Evolutionary conservation across 2,329 filamentous ascomycete genomes (phyloP), one percentile per base, ranked within the genome.

Genomic region (Capronia coronata): DNA sequence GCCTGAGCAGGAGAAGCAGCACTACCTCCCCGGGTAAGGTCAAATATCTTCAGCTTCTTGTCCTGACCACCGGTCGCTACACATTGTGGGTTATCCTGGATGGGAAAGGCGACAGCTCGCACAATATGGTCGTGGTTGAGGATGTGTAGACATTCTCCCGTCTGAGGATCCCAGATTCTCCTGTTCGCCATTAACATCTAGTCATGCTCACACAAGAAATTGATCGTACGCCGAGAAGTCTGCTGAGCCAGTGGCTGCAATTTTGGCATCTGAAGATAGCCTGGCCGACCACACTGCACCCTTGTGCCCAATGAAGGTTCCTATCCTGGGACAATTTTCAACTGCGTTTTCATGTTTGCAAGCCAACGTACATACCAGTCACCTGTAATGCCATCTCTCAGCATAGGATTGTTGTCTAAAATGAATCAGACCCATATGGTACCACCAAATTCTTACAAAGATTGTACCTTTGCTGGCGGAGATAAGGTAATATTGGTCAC

Each of bases 281-380:
- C 90, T 82, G 46, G 90, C 87, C 72, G 96, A 90, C 89, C 93
- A 98, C 52, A 97, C 91, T 30, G 93, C 93, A 56, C 93, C 93
- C 71, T 98, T 97, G 74, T 98, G 93, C 34, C 93, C 93, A 62
- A 98, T 84, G 66, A 97, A 97, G 30, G 93, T 97, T 42, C 93
- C 93, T 61, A 97, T 97, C 87, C 78, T 80, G 50, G 10, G 40
- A 6, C 18, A 32, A 16, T 43, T 4, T 10, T 22, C 13, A 11
- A 9, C 41, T 49, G 48, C 52, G 48, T 23, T 25, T 35, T 35
- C 16, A 30, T 6, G 25, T 9, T 30, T 18, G 16, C 13, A 13
- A 23, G 11, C 35, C 11, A 14, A 11, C 27, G 9, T 40, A 27
- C 29, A 27, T 73, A 86, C 86, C 90, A 96, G 68, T 96, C 90